These are phyloP conservation scores for Hemisphaericaspora lyxosophila DNA, from an alignment of 1,139 yeast genomes.

Conservation along the genomic window DNA sequence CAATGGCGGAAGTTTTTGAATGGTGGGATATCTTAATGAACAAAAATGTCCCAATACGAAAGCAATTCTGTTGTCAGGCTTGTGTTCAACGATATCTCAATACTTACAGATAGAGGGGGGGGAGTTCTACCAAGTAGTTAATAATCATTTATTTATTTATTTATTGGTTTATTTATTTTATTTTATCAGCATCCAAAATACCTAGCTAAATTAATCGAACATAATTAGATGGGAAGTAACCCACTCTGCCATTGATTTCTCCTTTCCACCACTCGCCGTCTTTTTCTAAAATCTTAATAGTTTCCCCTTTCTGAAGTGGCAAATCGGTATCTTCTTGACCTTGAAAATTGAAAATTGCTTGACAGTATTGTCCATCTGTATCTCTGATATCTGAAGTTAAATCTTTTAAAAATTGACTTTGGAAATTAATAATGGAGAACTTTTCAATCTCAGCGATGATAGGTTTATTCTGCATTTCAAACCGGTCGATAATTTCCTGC, in stretches of 20 bases:
- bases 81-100: slow-evolving; percentile 31
- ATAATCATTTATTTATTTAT: slow-evolving; percentile 13
- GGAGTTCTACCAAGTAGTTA: no score
- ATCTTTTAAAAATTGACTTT: slow-evolving; percentile 18
- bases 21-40: slow-evolving; percentile 50
- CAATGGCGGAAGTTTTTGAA: slow-evolving; percentile 42
- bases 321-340: slow-evolving; percentile 47
- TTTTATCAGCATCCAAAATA: no score
- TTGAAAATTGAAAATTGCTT: slow-evolving; percentile 33
- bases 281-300: slow-evolving; percentile 41
- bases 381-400: slow-evolving; percentile 4
- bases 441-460: slow-evolving; percentile 19
- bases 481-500: slow-evolving; percentile 12
- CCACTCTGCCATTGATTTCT: slow-evolving; percentile 44
- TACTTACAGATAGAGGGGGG: slow-evolving; percentile 9
- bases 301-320: slow-evolving; percentile 49
- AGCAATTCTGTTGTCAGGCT: slow-evolving; percentile 41
- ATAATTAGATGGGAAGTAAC: slow-evolving; percentile 58
- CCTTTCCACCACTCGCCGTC: slow-evolving; percentile 66
- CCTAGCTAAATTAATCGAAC: slow-evolving; percentile 26
- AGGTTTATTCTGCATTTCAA: slow-evolving; percentile 12
- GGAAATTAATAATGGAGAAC: slow-evolving; percentile 22
- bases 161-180: not conserved
- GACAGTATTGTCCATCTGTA: slow-evolving; percentile 19
- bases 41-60: slow-evolving; percentile 36